Conservation (phyloP, 129 eudicot genomes). For the Tagetes patula region DNA sequence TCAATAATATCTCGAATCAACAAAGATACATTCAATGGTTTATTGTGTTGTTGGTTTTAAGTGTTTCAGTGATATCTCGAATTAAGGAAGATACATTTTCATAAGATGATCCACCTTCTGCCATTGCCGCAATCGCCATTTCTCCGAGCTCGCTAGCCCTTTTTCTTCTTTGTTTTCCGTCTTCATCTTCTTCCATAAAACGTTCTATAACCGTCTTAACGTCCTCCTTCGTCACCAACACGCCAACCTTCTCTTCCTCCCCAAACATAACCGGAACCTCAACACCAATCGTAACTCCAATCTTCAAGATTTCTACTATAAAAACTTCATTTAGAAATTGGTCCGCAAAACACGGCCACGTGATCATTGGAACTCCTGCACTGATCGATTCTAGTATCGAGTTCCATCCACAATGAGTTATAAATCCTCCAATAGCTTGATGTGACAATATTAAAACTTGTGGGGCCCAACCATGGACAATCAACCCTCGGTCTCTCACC, state of each 20-base stretch:
- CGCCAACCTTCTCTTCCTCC: slow-evolving; percentile 35
- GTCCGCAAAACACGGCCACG: slow-evolving; percentile 61
- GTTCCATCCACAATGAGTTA: slow-evolving; percentile 28
- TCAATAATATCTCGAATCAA: slow-evolving; percentile 28
- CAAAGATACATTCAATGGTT: neutral
- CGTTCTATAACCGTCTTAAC: slow-evolving; percentile 31
- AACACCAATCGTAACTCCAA: slow-evolving; percentile 45
- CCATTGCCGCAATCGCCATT: slow-evolving; percentile 48
- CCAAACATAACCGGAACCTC: slow-evolving; percentile 10
- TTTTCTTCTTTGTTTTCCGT: slow-evolving; percentile 31
- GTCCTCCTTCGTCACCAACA: slow-evolving; percentile 39
- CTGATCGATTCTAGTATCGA: slow-evolving; percentile 39
- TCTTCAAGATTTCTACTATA: slow-evolving; percentile 36
- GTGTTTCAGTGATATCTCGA: slow-evolving; percentile 13
- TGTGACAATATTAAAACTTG: slow-evolving; percentile 16
- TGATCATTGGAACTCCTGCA: slow-evolving; percentile 53
- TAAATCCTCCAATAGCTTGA: slow-evolving; percentile 7
- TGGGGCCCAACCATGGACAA: slow-evolving; percentile 23
- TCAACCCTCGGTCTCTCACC: neutral
- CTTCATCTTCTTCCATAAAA: slow-evolving; percentile 43
- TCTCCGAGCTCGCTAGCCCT: slow-evolving; percentile 40
- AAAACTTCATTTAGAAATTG: slow-evolving; percentile 53
- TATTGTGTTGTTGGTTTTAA: neutral
- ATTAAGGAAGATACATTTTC: slow-evolving; percentile 23
- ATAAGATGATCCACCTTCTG: slow-evolving; percentile 47